Evolutionary conservation across 768 basidiomycete genomes (phyloP).

Genomic region (Lactarius psammicola): DNA sequence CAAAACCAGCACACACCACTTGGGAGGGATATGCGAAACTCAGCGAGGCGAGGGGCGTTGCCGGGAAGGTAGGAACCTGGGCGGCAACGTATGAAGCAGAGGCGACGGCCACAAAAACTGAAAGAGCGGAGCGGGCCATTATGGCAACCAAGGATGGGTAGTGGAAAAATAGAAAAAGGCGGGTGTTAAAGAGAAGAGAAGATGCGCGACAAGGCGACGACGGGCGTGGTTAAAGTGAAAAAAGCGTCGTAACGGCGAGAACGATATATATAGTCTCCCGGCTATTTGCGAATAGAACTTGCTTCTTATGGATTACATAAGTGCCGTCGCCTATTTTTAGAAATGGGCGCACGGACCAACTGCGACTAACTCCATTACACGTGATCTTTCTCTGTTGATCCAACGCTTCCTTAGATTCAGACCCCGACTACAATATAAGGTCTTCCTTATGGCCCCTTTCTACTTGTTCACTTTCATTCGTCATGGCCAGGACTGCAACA

Average conservation of each 20-base stretch:
- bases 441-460: background rate
- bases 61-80: constrained; percentile 31
- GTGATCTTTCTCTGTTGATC: constrained; percentile 26
- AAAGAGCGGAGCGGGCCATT: constrained; percentile 41
- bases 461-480: constrained; percentile 14
- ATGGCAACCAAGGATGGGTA: constrained; percentile 24
- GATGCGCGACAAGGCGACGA: background rate
- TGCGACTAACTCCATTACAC: background rate
- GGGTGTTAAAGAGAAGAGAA: constrained; percentile 14
- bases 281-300: constrained; percentile 7
- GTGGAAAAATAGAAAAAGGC: constrained; percentile 15
- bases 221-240: background rate
- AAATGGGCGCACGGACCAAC: constrained; percentile 16
- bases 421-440: constrained; percentile 28
- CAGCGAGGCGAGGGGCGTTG: constrained; percentile 35
- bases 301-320: background rate
- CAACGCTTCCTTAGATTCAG: constrained; percentile 29
- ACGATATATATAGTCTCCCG: constrained; percentile 28
- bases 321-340: background rate
- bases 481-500: constrained; percentile 54
- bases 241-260: constrained; percentile 13
- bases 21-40: constrained; percentile 31
- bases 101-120: constrained; percentile 35
- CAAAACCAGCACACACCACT: constrained; percentile 26
- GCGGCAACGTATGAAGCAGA: constrained; percentile 31